Conservation (phyloP, 2,329 filamentous ascomycete species). For the Aschersonia sp. region DNA sequence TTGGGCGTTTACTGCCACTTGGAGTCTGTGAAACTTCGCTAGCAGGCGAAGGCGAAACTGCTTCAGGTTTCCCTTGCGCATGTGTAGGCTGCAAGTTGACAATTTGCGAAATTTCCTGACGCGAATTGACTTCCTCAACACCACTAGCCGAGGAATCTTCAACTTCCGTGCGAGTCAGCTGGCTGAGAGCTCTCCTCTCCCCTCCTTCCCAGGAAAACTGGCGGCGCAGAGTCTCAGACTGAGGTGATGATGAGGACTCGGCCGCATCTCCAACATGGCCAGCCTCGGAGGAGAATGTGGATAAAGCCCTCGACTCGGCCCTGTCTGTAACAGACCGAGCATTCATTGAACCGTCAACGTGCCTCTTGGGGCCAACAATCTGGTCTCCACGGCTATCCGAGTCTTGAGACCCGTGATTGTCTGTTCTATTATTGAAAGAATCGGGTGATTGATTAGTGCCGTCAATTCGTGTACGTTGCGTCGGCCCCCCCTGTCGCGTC, state of each 20-base stretch:
- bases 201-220: constrained; percentile 24
- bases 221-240: constrained; percentile 9
- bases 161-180: background rate
- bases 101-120: background rate
- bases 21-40: background rate
- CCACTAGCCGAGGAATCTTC: background rate
- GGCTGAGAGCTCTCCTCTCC: constrained; percentile 3
- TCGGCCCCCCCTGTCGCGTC: constrained; percentile 6
- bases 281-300: background rate
- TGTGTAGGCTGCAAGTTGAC: background rate
- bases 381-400: constrained; percentile 55
- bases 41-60: background rate
- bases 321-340: too few relatives aligned
- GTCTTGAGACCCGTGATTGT: constrained; percentile 51
- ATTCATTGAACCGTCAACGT: background rate
- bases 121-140: background rate
- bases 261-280: background rate
- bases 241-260: constrained; percentile 1
- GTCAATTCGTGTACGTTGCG: constrained; percentile 1
- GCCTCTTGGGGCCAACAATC: constrained; percentile 7
- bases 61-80: background rate
- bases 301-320: background rate
- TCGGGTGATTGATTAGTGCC: constrained; percentile 8
- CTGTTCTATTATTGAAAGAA: constrained; percentile 23
- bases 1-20: background rate